phyloP scores from a whole-genome alignment of 495 filamentous ascomycete genomes.

The Podospora pseudopauciseta region DNA sequence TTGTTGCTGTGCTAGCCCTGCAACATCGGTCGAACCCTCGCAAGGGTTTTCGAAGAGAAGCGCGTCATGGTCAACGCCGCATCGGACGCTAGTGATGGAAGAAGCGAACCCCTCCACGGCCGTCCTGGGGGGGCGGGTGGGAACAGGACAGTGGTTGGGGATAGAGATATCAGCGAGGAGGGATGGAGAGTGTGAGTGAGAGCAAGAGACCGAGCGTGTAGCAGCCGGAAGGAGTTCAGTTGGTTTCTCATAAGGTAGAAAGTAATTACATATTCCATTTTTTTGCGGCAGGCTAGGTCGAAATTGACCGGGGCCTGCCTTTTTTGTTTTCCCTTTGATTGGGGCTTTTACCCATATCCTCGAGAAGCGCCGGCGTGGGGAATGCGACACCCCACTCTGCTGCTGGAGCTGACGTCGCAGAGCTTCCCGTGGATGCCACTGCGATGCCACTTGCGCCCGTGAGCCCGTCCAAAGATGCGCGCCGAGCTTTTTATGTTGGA shows the following conservation, averaged over 20 bases:
- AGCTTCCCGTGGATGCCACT: slow-evolving; percentile 10
- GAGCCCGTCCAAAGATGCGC: not conserved
- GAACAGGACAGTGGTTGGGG: not conserved
- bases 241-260: slow-evolving; percentile 11
- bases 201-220: not conserved
- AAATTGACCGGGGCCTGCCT: slow-evolving; percentile 28
- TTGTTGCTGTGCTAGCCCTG: not conserved
- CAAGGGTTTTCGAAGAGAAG: slow-evolving; percentile 20
- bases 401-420: slow-evolving; percentile 12
- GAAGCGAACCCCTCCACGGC: not conserved
- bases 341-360: slow-evolving; percentile 31
- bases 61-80: slow-evolving; percentile 10
- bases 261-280: not conserved
- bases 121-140: not conserved
- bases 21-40: not conserved
- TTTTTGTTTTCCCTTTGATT: slow-evolving; percentile 33
- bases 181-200: not conserved
- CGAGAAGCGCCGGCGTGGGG: slow-evolving; percentile 29
- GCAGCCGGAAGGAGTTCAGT: slow-evolving; percentile 6
- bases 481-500: slow-evolving; percentile 16
- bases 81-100: slow-evolving; percentile 7
- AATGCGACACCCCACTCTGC: slow-evolving; percentile 20
- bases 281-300: slow-evolving; percentile 26
- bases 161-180: too few relatives aligned
- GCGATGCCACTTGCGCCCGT: not conserved